A percentile compares a stretch with the other conserved stretches of the same genome.
These are phyloP conservation scores for Lipomyces japonicus DNA, from an alignment of 805 yeast genomes.

Conservation along the genomic window DNA sequence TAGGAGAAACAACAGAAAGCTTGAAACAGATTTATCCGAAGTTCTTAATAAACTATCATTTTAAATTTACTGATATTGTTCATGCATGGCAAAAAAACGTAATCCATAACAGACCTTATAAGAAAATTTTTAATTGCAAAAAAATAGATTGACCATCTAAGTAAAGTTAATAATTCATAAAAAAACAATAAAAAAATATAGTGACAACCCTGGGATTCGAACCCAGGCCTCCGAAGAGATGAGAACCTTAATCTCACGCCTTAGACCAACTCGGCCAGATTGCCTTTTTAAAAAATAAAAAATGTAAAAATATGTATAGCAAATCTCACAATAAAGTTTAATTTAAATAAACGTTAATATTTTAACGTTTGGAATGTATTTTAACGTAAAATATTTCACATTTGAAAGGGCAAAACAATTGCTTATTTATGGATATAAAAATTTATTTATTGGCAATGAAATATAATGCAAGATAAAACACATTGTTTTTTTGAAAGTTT, in stretches of 20 bases:
- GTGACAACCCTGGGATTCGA: conserved; percentile 80
- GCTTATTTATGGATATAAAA: too few species aligned
- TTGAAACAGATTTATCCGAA: neutral
- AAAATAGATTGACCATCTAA: neutral
- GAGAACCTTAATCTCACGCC: conserved; percentile 75
- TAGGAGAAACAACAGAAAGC: neutral
- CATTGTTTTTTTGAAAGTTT: too few species aligned
- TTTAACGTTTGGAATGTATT: too few species aligned
- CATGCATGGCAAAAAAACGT: neutral
- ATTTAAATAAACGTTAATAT: too few species aligned
- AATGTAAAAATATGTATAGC: too few species aligned
- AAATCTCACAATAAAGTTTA: too few species aligned
- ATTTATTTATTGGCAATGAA: too few species aligned
- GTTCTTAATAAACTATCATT: neutral
- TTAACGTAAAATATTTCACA: too few species aligned
- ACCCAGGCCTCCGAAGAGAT: conserved; percentile 85
- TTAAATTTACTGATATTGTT: neutral
- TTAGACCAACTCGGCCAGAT: conserved; percentile 69
- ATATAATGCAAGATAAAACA: too few species aligned
- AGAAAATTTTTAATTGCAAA: neutral
- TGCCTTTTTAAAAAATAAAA: conserved; percentile 38
- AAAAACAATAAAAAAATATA: conserved; percentile 36
- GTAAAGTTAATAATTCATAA: neutral
- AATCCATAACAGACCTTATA: neutral
- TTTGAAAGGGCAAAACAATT: too few species aligned